These are phyloP conservation scores for Tetragonia tetragonoides DNA, from an alignment of 148 eudicot genomes.

Conservation along the genomic window DNA sequence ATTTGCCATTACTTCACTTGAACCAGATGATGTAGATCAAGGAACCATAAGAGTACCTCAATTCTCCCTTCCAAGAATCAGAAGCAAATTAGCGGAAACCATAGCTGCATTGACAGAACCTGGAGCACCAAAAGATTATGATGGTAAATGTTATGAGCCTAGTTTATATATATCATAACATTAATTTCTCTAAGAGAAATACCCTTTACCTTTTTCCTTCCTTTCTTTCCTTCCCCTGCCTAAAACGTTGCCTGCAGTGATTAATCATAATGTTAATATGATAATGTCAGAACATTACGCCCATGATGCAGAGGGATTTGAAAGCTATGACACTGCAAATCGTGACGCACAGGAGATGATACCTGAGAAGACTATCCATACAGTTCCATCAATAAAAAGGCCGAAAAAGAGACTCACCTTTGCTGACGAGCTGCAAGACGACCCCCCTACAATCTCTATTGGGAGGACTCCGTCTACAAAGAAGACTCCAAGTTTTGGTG, in stretches of 20 bases:
- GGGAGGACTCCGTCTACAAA: neutral
- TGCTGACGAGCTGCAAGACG: slow-evolving; percentile 26
- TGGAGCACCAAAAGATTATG: slow-evolving; percentile 30
- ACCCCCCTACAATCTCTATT: slow-evolving; percentile 1
- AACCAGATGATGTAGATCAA: slow-evolving; percentile 30
- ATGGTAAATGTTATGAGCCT: slow-evolving; percentile 37
- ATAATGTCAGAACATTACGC: slow-evolving; percentile 29
- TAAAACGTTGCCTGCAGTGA: neutral
- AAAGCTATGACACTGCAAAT: slow-evolving; percentile 15
- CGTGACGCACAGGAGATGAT: slow-evolving; percentile 24
- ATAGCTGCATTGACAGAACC: slow-evolving; percentile 20
- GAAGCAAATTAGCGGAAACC: slow-evolving; percentile 27
- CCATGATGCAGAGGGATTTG: slow-evolving; percentile 19
- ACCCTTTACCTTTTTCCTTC: neutral
- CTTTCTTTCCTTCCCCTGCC: neutral
- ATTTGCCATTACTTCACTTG: slow-evolving; percentile 56
- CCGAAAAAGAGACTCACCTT: slow-evolving; percentile 30
- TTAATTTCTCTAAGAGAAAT: neutral
- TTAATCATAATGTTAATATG: neutral
- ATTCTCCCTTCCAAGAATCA: slow-evolving; percentile 33
- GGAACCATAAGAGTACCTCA: slow-evolving; percentile 25
- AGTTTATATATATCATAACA: neutral
- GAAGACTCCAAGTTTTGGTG: neutral
- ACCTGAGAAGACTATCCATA: slow-evolving; percentile 43
- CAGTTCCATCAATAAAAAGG: slow-evolving; percentile 41